A percentile compares a stretch with the other conserved stretches of the same genome.
Evolutionary conservation across 148 eudicot genomes (phyloP).

Genomic region (Rheum nobile): DNA sequence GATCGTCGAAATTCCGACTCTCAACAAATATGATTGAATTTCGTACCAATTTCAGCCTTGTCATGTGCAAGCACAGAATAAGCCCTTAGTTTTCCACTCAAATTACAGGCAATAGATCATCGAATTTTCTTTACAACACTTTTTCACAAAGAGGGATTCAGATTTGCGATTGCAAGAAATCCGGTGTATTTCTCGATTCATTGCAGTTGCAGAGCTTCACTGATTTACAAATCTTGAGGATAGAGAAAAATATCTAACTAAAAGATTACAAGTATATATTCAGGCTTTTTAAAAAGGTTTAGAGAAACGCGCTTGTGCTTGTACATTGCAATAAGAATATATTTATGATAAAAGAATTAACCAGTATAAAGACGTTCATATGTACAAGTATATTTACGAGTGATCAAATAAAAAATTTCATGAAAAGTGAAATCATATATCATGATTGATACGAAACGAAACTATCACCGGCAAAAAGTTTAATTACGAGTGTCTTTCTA

Average conservation of each 20-base stretch:
- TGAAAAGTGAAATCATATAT: too few relatives aligned
- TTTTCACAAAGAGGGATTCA: too few relatives aligned
- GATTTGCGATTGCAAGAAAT: neutral
- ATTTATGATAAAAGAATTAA: too few relatives aligned
- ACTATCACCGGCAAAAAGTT: too few relatives aligned
- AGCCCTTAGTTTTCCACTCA: neutral
- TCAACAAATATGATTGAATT: neutral
- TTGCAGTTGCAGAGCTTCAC: neutral
- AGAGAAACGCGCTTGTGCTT: too few relatives aligned
- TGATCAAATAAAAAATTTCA: too few relatives aligned
- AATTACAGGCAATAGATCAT: neutral
- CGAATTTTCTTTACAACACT: too few relatives aligned
- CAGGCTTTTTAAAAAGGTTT: neutral
- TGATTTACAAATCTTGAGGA: neutral
- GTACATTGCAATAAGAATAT: neutral
- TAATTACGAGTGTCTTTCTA: too few relatives aligned
- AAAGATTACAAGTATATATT: neutral
- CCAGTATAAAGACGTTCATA: too few relatives aligned
- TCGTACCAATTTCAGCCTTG: neutral
- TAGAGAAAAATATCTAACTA: neutral
- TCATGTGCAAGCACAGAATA: neutral
- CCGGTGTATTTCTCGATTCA: neutral
- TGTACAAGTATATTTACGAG: too few relatives aligned
- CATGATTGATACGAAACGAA: too few relatives aligned
- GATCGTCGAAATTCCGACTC: neutral